These are phyloP conservation scores for Fusarium devonianum DNA, from an alignment of 2,329 filamentous ascomycete species.

Conservation along the genomic window DNA sequence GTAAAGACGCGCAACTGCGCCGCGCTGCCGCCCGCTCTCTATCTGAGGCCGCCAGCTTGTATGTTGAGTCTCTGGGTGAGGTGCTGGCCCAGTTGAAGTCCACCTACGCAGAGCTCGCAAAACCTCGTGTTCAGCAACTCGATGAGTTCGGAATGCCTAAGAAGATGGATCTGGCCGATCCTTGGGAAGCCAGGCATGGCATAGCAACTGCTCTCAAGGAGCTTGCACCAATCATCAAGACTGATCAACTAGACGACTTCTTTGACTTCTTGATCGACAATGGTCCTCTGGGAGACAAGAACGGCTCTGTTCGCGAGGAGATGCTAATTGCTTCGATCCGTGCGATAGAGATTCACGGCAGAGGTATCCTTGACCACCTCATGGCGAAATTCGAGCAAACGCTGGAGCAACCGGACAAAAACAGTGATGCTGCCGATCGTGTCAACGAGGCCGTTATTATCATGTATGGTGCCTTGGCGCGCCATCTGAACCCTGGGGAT, in stretches of 20 bases:
- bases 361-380: conserved; percentile 81
- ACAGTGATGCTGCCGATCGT: conserved; percentile 81
- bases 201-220: conserved; percentile 88
- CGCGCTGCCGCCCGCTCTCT: conserved; percentile 83
- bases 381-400: conserved; percentile 93
- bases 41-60: conserved; percentile 72
- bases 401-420: conserved; percentile 84
- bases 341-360: conserved; percentile 82
- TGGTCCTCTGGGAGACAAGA: conserved; percentile 86
- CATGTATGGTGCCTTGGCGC: conserved; percentile 91
- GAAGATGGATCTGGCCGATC: conserved; percentile 86
- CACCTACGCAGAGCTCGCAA: conserved; percentile 79
- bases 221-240: conserved; percentile 73
- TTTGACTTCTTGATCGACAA: conserved; percentile 85
- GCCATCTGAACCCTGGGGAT: conserved; percentile 86
- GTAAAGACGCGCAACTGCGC: conserved; percentile 80
- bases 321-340: conserved; percentile 91
- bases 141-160: conserved; percentile 95
- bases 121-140: conserved; percentile 81
- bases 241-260: conserved; percentile 75
- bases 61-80: conserved; percentile 65
- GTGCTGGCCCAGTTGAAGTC: conserved; percentile 72
- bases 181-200: conserved; percentile 90
- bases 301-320: conserved; percentile 77
- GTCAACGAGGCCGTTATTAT: conserved; percentile 98